phyloP scores from a whole-genome alignment of 768 basidiomycete species.

The Boletus huronensis region DNA sequence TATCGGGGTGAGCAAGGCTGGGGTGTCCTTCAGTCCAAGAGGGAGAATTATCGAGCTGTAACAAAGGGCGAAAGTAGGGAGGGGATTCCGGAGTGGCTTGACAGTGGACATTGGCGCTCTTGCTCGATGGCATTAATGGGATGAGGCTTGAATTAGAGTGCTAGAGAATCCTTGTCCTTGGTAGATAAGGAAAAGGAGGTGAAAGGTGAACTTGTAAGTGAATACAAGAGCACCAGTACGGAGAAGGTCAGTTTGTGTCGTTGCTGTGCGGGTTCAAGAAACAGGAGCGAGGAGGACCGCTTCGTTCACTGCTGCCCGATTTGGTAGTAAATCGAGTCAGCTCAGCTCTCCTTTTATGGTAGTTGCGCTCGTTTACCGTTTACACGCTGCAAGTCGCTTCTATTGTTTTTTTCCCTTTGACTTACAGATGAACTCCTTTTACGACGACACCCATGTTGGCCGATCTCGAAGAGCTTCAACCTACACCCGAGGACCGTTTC shows the following conservation, averaged over 20 bases:
- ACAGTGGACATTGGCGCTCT: constrained; percentile 21
- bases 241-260: constrained; percentile 7
- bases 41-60: constrained; percentile 33
- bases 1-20: constrained; percentile 3
- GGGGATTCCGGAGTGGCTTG: constrained; percentile 20
- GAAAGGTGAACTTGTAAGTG: constrained; percentile 28
- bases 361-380: no score
- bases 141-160: constrained; percentile 15
- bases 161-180: constrained; percentile 12
- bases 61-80: constrained; percentile 26
- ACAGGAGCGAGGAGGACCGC: constrained; percentile 23
- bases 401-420: no score
- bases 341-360: constrained; percentile 16
- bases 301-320: constrained; percentile 7
- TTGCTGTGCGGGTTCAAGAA: constrained; percentile 20
- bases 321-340: constrained; percentile 22
- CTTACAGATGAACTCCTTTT: no score
- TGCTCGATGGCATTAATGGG: constrained; percentile 32
- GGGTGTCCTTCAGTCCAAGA: constrained; percentile 17
- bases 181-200: constrained; percentile 16
- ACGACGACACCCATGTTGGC: no score
- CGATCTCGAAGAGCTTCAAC: no score
- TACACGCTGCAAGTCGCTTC: no score
- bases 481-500: no score
- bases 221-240: constrained; percentile 30